Percentiles rank a stretch among this genome's conserved stretches.
Conservation (phyloP, 208 protist species). For the Porcisia hertigi region DNA sequence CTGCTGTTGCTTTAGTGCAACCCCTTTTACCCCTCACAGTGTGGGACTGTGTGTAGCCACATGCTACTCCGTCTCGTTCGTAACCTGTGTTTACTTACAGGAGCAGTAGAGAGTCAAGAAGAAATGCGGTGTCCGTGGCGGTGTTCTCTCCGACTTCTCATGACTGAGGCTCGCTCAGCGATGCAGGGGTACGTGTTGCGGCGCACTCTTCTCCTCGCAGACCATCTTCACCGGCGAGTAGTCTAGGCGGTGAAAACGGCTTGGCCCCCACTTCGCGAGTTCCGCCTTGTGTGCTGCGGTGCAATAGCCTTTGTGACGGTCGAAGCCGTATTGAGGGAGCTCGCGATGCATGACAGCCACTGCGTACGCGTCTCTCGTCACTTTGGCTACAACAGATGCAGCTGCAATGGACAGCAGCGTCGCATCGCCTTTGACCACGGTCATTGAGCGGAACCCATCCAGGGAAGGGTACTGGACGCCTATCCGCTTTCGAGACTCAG, state of each 20-base stretch:
- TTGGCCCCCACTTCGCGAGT: conserved; percentile 28
- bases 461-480: conserved; percentile 28
- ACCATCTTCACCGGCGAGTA: conserved; percentile 35
- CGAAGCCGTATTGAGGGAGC: conserved; percentile 48
- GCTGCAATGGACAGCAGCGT: conserved; percentile 37
- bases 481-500: conserved; percentile 21
- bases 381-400: conserved; percentile 56
- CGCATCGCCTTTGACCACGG: conserved; percentile 45
- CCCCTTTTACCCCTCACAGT: not conserved
- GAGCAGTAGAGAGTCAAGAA: not conserved
- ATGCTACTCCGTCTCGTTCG: not conserved
- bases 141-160: not conserved
- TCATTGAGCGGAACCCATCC: conserved; percentile 18
- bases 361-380: conserved; percentile 39
- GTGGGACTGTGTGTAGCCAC: not conserved
- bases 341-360: conserved; percentile 33
- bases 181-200: not conserved
- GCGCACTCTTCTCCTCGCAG: not conserved
- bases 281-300: conserved; percentile 31
- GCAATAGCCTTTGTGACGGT: conserved; percentile 56
- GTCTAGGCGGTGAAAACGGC: conserved; percentile 35
- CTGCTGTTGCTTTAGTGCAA: not conserved
- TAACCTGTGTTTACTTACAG: not conserved
- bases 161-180: not conserved
- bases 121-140: not conserved